Base-by-base conservation (phyloP, 768 basidiomycete species). In the Mycena pura region DNA sequence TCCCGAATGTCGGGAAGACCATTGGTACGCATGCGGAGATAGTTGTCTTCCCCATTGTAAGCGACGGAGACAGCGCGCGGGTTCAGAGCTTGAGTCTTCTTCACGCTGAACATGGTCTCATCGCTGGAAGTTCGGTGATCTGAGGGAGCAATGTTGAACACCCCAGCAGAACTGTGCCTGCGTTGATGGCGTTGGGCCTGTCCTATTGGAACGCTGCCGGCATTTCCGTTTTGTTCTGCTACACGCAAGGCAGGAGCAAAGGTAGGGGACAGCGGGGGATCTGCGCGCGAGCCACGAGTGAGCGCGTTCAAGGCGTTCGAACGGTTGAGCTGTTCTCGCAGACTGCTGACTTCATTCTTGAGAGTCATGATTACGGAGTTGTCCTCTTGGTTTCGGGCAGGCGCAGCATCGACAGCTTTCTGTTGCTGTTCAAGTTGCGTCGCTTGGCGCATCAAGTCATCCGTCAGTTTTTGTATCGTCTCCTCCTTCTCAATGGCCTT, bases 321-420 rank as follows among this genome's bases (percentile, higher is more conserved):
- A 29, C 96, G 88, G 68, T 96, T 96, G 65, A 99, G 87, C 72
- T 99, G 96, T 72, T 99, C 97, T 60, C 95, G 93, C 28, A 99
- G 84, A 68, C 80, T 90, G 76, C 90, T 89, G 67, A 99, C 90
- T 80, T 99, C 97, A 67, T 87, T 92, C 76, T 96, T 95, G 68
- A 99, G 85, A 0, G 90, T 90, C 64, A 88, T 80, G 63, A 99
- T 94, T 39, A 96, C 90, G 15, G 92, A 90, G 64, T 80, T 88
- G 70, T 98, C 95, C 67, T 97, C 96, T 5, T 85, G 84, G 45
- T 84, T 89, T 64, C 89, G 86, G 44, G 78, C 76, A 6, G 91
- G 89, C 0, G 85, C 79, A 51, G 75, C 68, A 45, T 93, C 92
- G 32, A 90, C 80, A 14, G 85, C 77, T 65, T 86, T 89, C 71